A percentile compares a stretch with the other conserved stretches of the same genome.
phyloP scores from a whole-genome alignment of 1,284 basidiomycete genomes.

The Malassezia pachydermatis region DNA sequence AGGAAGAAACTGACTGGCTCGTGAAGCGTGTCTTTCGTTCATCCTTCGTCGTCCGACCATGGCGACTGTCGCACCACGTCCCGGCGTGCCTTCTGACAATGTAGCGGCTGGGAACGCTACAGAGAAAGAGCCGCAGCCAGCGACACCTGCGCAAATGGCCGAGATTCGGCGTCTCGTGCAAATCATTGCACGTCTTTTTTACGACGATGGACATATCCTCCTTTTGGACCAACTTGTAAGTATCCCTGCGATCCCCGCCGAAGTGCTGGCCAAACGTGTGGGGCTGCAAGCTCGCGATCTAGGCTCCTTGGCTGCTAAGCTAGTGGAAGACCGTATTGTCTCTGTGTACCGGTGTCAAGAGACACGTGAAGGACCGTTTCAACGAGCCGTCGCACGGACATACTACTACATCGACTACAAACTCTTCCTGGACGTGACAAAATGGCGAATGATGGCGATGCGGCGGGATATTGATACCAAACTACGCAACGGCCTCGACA shows the following conservation, averaged over 20 bases:
- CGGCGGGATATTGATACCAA: slow-evolving; percentile 65
- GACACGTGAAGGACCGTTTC: slow-evolving; percentile 7
- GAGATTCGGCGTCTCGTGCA: slow-evolving; percentile 60
- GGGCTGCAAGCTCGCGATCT: slow-evolving; percentile 85
- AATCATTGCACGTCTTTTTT: slow-evolving; percentile 83
- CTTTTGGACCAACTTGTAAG: slow-evolving; percentile 84
- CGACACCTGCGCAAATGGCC: slow-evolving; percentile 33
- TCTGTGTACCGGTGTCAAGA: slow-evolving; percentile 42
- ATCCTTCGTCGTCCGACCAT: too few species aligned
- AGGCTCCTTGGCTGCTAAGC: slow-evolving; percentile 75
- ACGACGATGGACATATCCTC: slow-evolving; percentile 81
- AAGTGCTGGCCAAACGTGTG: slow-evolving; percentile 76
- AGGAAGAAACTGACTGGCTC: too few species aligned
- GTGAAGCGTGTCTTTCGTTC: too few species aligned
- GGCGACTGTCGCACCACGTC: too few species aligned
- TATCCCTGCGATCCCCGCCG: slow-evolving; percentile 83
- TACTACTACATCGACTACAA: slow-evolving; percentile 97
- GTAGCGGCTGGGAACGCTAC: too few species aligned
- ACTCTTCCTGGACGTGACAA: slow-evolving; percentile 89
- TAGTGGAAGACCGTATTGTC: slow-evolving; percentile 68
- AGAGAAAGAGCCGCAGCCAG: slow-evolving; percentile 16
- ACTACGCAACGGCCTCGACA: slow-evolving; percentile 57
- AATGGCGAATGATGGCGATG: slow-evolving; percentile 95
- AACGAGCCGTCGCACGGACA: slow-evolving; percentile 20
- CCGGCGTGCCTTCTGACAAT: too few species aligned